Base-by-base conservation (phyloP, 1,139 yeast species). In the Saccharomyces hybrid region DNA sequence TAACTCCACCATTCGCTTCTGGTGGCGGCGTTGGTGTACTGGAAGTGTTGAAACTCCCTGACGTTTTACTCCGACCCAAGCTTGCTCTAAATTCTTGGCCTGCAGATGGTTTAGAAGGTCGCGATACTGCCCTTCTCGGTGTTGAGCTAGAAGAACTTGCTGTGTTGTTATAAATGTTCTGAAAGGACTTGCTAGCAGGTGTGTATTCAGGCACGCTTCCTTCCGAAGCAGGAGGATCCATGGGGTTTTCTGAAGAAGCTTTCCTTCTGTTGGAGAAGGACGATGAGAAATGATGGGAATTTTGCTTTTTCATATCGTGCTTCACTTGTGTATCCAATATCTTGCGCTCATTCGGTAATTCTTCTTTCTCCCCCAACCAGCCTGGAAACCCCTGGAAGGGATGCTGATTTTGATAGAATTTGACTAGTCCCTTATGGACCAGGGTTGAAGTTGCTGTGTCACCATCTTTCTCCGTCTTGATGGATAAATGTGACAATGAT, bases 321-420 rank as follows among this genome's bases (percentile, higher is more conserved):
- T 46, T 46, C 32, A 47, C 50, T 41, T 67, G 69, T 44, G 62
- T 65, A 54, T 55, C 58, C 14, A 64, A 52, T 3, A 64, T 57
- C 52, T 65, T 63, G 38, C 67, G 65, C 47, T 68, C 68, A 46
- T 68, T 64, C 7, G 71, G 69, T 6, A 65, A 48, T 8, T 69
- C 71, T 32, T 68, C 72, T 27, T 65, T 65, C 34, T 70, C 72
- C 6, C 76, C 77, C 16, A 73, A 59, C 77, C 77, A 73, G 5
- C 70, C 71, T 1, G 77, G 77, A 41, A 66, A 73, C 0, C 73
- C 73, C 48, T 68, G 62, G 49, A 68, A 70, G 1, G 70, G 68
- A 14, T 68, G 69, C 46, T 61, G 62, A 28, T 56, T 58, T 34
- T 65, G 57, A 53, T 71, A 73, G 53, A 65, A 68, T 25, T 64